Evolutionary conservation across 768 basidiomycete species (phyloP).

Genomic region (Dioszegia crocea): DNA sequence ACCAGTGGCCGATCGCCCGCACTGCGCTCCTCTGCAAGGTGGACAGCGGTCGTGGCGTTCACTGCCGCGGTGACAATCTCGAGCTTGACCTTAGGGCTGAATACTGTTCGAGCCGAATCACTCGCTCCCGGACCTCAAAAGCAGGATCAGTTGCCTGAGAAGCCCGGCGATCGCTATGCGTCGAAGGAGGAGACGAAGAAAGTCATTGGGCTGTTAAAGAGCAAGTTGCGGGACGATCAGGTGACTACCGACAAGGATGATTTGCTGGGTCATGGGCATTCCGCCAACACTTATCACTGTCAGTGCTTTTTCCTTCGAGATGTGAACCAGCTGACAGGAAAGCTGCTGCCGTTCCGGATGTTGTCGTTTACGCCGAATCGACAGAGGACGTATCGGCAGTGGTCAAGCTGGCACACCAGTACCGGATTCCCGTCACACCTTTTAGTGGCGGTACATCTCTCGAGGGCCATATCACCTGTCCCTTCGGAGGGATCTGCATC

Average conservation of each 20-base stretch:
- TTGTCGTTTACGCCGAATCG: slow-evolving; percentile 29
- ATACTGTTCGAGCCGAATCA: neutral
- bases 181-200: slow-evolving; percentile 6
- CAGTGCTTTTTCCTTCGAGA: neutral
- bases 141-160: slow-evolving; percentile 2
- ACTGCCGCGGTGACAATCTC: no score
- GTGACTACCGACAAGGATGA: slow-evolving; percentile 23
- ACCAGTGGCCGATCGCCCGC: no score
- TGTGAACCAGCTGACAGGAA: neutral
- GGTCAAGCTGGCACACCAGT: slow-evolving; percentile 69
- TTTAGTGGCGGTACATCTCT: slow-evolving; percentile 81
- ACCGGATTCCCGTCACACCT: slow-evolving; percentile 68
- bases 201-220: slow-evolving; percentile 14
- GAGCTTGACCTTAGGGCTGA: neutral
- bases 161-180: neutral
- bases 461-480: slow-evolving; percentile 75
- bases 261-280: slow-evolving; percentile 21
- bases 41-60: no score
- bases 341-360: slow-evolving; percentile 24
- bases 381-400: slow-evolving; percentile 79
- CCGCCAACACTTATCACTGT: slow-evolving; percentile 30
- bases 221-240: slow-evolving; percentile 15
- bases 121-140: slow-evolving; percentile 2
- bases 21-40: no score
- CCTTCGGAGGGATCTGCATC: slow-evolving; percentile 66